A percentile compares a stretch with the other conserved stretches of the same genome.
Conservation (phyloP, 306 rosid species). For the Fragaria ananassa region DNA sequence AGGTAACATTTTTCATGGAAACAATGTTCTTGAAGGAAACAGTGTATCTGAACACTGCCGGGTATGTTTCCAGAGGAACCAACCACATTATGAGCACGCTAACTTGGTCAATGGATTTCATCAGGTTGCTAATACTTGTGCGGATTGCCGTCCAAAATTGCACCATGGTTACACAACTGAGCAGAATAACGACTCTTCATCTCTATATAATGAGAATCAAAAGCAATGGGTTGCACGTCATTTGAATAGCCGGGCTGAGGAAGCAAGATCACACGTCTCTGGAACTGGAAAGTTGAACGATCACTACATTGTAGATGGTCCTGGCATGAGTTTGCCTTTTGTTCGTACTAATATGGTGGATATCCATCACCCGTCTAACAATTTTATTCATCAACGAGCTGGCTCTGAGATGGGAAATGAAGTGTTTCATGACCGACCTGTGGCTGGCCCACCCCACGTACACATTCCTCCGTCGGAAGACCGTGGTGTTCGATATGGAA, state of each 20-base stretch:
- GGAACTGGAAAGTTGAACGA: slow-evolving; percentile 61
- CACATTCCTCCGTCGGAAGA: slow-evolving; percentile 66
- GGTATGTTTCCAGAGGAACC: slow-evolving; percentile 65
- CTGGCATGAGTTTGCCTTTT: slow-evolving; percentile 49
- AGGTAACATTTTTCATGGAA: slow-evolving; percentile 54
- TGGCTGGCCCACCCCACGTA: slow-evolving; percentile 47
- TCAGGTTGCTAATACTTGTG: slow-evolving; percentile 44
- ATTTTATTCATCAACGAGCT: slow-evolving; percentile 50
- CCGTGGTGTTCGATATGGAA: slow-evolving; percentile 53
- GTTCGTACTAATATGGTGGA: slow-evolving; percentile 52
- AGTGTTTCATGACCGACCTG: slow-evolving; percentile 59
- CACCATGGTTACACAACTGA: slow-evolving; percentile 64
- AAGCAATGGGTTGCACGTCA: slow-evolving; percentile 64
- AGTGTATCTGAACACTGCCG: slow-evolving; percentile 71
- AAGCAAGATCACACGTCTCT: slow-evolving; percentile 46
- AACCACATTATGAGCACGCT: slow-evolving; percentile 58
- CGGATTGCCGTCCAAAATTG: slow-evolving; percentile 66
- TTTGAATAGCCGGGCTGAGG: slow-evolving; percentile 53
- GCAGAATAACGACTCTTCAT: slow-evolving; percentile 46
- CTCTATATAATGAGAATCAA: slow-evolving; percentile 53
- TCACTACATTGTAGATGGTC: slow-evolving; percentile 61
- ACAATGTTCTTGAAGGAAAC: slow-evolving; percentile 64
- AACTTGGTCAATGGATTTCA: slow-evolving; percentile 56
- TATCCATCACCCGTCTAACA: slow-evolving; percentile 45
- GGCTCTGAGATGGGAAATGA: slow-evolving; percentile 67